A percentile compares a stretch with the other conserved stretches of the same genome.
Evolutionary conservation across 108 stramenopile species (phyloP).

Genomic region (Fragilaria radians): DNA sequence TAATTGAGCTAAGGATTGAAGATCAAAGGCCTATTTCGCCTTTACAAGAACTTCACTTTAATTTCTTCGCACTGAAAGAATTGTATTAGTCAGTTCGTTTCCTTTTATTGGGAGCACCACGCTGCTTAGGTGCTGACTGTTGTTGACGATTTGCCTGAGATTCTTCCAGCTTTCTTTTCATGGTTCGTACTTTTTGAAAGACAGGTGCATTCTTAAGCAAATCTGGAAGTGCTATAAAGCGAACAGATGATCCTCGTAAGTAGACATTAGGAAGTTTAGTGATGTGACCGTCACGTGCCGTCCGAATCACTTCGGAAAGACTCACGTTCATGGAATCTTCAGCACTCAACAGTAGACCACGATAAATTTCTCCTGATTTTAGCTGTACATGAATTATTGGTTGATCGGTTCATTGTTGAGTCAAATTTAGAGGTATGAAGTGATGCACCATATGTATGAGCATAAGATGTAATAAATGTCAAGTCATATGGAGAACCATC

Average conservation of each 20-base stretch:
- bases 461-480: not conserved
- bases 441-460: not conserved
- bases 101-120: not conserved
- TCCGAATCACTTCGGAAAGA: conserved; percentile 73
- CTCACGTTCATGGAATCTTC: conserved; percentile 98
- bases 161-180: conserved; percentile 88
- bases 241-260: conserved; percentile 87
- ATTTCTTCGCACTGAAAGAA: too few species aligned
- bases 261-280: conserved; percentile 81
- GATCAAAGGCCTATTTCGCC: too few species aligned
- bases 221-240: conserved; percentile 94
- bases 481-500: not conserved
- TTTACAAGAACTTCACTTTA: too few species aligned
- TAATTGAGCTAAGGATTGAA: too few species aligned
- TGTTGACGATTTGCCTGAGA: conserved; percentile 16
- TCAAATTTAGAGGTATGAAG: conserved; percentile 4
- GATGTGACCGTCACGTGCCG: conserved; percentile 75
- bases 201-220: conserved; percentile 92
- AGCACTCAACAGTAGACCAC: conserved; percentile 88
- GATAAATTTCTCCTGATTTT: conserved; percentile 96
- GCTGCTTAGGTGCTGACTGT: not conserved
- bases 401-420: not conserved
- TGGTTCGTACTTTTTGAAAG: conserved; percentile 88
- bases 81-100: not conserved
- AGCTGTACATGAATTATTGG: conserved; percentile 27